Conservation (phyloP, 768 basidiomycete genomes). For the Boletus reticuloceps region DNA sequence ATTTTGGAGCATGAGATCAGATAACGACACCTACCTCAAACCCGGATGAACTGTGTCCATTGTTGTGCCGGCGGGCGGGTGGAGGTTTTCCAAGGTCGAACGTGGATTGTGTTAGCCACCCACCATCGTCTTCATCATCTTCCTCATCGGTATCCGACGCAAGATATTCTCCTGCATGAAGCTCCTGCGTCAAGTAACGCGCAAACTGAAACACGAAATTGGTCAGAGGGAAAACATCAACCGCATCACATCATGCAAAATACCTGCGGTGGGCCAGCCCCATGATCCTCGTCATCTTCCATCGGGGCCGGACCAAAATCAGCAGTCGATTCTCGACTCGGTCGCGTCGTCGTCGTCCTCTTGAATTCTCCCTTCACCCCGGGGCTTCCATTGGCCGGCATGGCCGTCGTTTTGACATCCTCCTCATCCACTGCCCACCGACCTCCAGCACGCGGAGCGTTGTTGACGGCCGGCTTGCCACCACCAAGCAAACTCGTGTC, state of each 20-base stretch:
- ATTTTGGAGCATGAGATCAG: neutral
- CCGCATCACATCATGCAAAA: conserved; percentile 3
- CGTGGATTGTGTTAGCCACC: conserved; percentile 79
- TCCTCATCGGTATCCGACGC: conserved; percentile 49
- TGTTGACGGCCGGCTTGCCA: conserved; percentile 65
- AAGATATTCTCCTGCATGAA: conserved; percentile 59
- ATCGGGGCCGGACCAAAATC: conserved; percentile 61
- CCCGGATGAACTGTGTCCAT: conserved; percentile 45
- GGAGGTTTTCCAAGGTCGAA: conserved; percentile 56
- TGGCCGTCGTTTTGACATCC: conserved; percentile 34
- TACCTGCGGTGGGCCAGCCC: conserved; percentile 46
- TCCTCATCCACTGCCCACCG: conserved; percentile 76
- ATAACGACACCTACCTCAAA: conserved; percentile 52
- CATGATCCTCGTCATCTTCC: conserved; percentile 46
- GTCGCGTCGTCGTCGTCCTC: conserved; percentile 42
- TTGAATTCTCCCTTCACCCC: conserved; percentile 57
- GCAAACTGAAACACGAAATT: conserved; percentile 56
- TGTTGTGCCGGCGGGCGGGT: conserved; percentile 44
- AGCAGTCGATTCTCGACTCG: conserved; percentile 51
- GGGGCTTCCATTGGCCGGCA: conserved; percentile 15
- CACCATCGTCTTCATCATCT: conserved; percentile 67
- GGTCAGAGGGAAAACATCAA: neutral
- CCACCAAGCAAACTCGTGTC: conserved; percentile 83
- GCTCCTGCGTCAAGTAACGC: conserved; percentile 72
- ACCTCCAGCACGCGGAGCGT: conserved; percentile 29